Evolutionary conservation across 129 eudicot genomes (phyloP).

Genomic region (Erigeron canadensis): DNA sequence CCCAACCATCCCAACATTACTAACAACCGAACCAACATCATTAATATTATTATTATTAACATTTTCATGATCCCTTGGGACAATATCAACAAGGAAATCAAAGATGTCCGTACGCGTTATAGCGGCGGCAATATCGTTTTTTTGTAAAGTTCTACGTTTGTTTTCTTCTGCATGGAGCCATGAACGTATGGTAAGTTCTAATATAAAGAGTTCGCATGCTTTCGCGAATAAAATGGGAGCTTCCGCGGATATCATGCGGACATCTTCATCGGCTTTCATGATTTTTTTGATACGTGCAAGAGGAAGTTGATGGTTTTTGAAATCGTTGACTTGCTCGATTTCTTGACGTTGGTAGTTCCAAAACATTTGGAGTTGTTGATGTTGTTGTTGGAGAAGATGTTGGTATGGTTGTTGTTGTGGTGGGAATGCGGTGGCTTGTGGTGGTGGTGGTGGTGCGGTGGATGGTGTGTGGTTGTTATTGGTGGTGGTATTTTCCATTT

Average conservation of each 20-base stretch:
- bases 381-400: conserved; percentile 83
- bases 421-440: conserved; percentile 27
- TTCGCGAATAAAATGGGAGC: conserved; percentile 82
- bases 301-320: conserved; percentile 86
- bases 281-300: conserved; percentile 72
- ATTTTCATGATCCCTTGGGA: conserved; percentile 57
- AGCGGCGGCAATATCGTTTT: conserved; percentile 83
- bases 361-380: conserved; percentile 82
- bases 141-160: conserved; percentile 77
- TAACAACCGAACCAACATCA: conserved; percentile 27
- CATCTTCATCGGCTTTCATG: conserved; percentile 78
- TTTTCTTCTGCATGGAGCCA: conserved; percentile 92
- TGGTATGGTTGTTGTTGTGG: conserved; percentile 52
- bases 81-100: conserved; percentile 83
- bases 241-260: conserved; percentile 89
- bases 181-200: conserved; percentile 77
- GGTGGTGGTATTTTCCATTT: conserved; percentile 41
- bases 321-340: conserved; percentile 73
- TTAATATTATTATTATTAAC: conserved; percentile 55
- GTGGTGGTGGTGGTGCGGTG: conserved; percentile 33
- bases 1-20: conserved; percentile 39
- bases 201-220: conserved; percentile 83
- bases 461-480: conserved; percentile 33
- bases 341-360: conserved; percentile 86
- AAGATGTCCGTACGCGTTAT: conserved; percentile 79